Conservation (phyloP, 208 protist species). For the Acanthamoeba culbertsoni region DNA sequence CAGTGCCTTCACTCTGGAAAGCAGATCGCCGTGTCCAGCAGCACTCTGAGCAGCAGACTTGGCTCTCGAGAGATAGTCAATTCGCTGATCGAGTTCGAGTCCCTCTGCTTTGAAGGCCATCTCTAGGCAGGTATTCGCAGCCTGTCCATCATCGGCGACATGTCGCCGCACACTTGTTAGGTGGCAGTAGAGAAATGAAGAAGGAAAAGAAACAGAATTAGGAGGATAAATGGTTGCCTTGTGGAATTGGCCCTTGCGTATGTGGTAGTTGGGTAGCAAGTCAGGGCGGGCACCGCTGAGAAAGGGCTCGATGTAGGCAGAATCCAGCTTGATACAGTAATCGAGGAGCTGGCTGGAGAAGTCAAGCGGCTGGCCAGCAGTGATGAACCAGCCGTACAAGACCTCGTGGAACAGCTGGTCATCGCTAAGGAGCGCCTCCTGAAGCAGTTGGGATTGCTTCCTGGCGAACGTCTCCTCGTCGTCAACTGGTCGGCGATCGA, state of each 20-base stretch:
- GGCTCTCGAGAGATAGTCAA: slow-evolving; percentile 19
- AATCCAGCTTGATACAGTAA: background rate
- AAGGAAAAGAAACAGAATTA: background rate
- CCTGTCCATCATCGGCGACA: background rate
- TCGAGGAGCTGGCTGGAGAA: background rate
- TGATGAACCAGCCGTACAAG: slow-evolving; percentile 32
- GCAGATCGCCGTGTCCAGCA: background rate
- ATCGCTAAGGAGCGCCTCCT: background rate
- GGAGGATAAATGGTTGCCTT: background rate
- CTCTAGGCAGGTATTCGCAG: background rate
- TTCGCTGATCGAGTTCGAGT: background rate
- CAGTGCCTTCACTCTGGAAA: background rate
- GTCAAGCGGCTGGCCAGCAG: background rate
- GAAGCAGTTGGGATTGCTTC: background rate
- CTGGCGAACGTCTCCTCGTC: background rate
- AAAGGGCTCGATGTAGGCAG: slow-evolving; percentile 9
- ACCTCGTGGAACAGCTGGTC: slow-evolving; percentile 31
- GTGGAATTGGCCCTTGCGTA: background rate
- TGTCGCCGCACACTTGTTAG: background rate
- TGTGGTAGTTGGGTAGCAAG: slow-evolving; percentile 41
- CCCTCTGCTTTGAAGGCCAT: background rate
- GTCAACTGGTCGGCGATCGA: background rate
- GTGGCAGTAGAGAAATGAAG: background rate
- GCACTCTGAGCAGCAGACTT: background rate
- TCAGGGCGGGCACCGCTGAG: background rate